Percentiles rank a stretch among this genome's conserved stretches.
Conservation (phyloP, 208 protist genomes). For the Balamuthia mandrillaris region DNA sequence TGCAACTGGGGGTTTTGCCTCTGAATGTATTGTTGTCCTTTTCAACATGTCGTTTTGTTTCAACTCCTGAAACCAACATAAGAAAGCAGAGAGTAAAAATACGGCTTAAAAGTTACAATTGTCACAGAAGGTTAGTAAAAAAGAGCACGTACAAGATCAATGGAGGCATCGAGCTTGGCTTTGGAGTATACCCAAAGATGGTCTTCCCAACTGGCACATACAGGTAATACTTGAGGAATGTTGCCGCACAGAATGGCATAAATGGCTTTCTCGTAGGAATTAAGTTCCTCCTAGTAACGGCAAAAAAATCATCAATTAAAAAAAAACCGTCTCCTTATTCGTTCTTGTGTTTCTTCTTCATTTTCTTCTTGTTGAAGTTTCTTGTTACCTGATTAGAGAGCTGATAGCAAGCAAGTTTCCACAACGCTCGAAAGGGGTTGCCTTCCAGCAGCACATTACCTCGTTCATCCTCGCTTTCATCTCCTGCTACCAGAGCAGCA, state of each 20-base stretch:
- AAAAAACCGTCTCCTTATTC: not conserved
- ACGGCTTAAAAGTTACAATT: too few species aligned
- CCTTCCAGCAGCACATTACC: too few species aligned
- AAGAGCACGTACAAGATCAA: not conserved
- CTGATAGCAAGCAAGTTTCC: not conserved
- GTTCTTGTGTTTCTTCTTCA: not conserved
- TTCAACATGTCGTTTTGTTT: not conserved
- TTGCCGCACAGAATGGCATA: not conserved
- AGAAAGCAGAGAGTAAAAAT: not conserved
- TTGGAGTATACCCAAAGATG: not conserved
- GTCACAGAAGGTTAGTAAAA: not conserved
- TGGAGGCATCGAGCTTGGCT: not conserved
- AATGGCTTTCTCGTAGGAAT: not conserved
- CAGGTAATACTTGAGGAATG: not conserved
- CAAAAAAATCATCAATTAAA: not conserved
- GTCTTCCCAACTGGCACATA: not conserved
- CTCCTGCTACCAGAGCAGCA: too few species aligned
- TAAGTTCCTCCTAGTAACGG: not conserved
- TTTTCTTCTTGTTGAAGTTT: not conserved
- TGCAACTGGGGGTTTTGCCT: too few species aligned
- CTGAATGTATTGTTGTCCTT: too few species aligned
- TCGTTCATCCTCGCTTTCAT: too few species aligned
- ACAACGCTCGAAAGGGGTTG: not conserved
- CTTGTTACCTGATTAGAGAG: slow-evolving; percentile 1
- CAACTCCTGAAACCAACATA: not conserved